These are phyloP conservation scores for Podospora comata DNA, from an alignment of 495 filamentous ascomycete species.

Conservation along the genomic window DNA sequence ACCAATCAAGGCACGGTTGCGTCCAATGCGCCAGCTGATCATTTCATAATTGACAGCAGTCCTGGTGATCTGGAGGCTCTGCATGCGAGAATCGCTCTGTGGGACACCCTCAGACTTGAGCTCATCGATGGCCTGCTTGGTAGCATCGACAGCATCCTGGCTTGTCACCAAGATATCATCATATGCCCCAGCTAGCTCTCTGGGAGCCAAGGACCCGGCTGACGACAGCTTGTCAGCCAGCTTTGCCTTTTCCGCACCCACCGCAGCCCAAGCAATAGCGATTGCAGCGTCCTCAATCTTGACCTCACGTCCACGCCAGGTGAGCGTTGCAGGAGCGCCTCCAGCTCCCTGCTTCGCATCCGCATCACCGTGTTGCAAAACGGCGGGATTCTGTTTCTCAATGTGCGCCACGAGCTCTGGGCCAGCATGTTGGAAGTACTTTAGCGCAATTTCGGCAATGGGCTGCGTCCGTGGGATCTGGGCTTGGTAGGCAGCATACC, in stretches of 20 bases:
- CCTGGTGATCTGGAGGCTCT: conserved; percentile 85
- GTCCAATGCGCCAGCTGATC: conserved; percentile 90
- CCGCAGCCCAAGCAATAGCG: conserved; percentile 60
- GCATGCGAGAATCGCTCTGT: conserved; percentile 84
- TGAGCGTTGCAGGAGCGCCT: conserved; percentile 69
- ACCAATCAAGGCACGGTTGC: conserved; percentile 85
- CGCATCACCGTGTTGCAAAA: conserved; percentile 61
- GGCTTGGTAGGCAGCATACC: conserved; percentile 89
- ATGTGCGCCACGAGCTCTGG: conserved; percentile 60
- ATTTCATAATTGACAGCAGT: conserved; percentile 91
- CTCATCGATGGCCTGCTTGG: conserved; percentile 89
- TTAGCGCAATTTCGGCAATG: conserved; percentile 70
- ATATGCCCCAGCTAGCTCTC: conserved; percentile 72
- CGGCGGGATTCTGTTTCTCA: conserved; percentile 66
- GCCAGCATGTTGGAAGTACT: conserved; percentile 65
- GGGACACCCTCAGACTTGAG: conserved; percentile 74
- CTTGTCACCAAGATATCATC: conserved; percentile 86
- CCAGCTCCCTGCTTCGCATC: conserved; percentile 57
- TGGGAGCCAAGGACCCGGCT: conserved; percentile 52
- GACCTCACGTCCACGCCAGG: conserved; percentile 86
- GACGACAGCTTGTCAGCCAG: conserved; percentile 62
- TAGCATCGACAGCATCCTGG: conserved; percentile 92
- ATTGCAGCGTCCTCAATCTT: conserved; percentile 92
- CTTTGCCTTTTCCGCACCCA: conserved; percentile 51
- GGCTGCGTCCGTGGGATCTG: conserved; percentile 80